A percentile compares a stretch with the other conserved stretches of the same genome.
Conservation (phyloP, 2,329 filamentous ascomycete species). For the Ceratocystis albifundus region DNA sequence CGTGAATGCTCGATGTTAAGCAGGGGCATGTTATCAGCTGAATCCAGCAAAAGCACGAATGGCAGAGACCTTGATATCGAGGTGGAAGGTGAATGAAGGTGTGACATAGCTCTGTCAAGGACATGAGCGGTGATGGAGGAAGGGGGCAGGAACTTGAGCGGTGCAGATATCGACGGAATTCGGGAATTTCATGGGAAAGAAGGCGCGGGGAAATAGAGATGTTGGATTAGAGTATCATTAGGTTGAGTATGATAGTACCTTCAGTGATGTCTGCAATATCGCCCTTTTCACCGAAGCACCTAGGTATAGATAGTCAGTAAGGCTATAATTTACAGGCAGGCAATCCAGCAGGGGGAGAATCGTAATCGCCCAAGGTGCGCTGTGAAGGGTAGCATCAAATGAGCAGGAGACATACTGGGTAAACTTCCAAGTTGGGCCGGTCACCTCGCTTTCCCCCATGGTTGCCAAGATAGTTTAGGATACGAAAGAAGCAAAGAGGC, state of each 20-base stretch:
- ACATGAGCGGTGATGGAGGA: not conserved
- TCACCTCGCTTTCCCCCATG: constrained; percentile 94
- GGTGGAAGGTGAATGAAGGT: not conserved
- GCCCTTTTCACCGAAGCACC: constrained; percentile 98
- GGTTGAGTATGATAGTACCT: constrained; percentile 43
- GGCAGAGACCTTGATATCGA: not conserved
- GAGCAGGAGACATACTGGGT: constrained; percentile 64
- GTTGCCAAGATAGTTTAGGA: constrained; percentile 56
- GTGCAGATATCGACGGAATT: not conserved
- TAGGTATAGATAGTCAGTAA: constrained; percentile 32
- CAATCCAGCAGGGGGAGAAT: not conserved
- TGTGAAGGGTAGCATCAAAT: not conserved
- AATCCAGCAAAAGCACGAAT: not conserved
- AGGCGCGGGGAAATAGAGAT: constrained; percentile 11
- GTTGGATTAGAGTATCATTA: not conserved
- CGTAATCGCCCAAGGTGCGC: not conserved
- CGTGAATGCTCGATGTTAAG: not conserved
- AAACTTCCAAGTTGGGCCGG: constrained; percentile 98
- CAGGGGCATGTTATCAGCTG: not conserved
- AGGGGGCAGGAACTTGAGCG: not conserved
- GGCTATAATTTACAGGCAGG: not conserved
- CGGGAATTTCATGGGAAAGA: not conserved
- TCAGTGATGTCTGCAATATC: constrained; percentile 98
- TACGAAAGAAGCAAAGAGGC: constrained; percentile 9
- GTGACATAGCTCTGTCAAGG: not conserved